These are phyloP conservation scores for Anacardium occidentale DNA, from an alignment of 345 rosid genomes.

Conservation along the genomic window DNA sequence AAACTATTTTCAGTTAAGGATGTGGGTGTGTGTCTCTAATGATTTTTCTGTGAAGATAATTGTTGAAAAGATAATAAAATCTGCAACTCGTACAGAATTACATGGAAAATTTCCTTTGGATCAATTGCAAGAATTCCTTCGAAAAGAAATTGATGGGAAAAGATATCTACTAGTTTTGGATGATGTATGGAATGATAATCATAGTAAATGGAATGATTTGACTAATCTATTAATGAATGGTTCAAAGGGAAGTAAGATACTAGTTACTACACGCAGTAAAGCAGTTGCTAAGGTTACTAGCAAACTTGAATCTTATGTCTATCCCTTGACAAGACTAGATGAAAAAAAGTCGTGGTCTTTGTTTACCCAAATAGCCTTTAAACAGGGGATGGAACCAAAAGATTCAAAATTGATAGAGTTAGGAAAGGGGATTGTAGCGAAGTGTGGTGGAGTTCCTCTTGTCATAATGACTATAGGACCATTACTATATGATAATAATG, in stretches of 20 bases:
- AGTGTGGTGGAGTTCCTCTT: slow-evolving; percentile 24
- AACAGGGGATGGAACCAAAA: neutral
- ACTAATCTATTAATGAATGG: neutral
- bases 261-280: neutral
- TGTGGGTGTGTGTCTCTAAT: too few species aligned
- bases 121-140: too few species aligned
- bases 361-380: neutral
- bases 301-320: neutral
- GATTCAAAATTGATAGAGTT: neutral
- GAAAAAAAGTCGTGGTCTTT: neutral
- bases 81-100: too few species aligned
- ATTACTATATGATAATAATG: too few species aligned
- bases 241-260: neutral
- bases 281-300: neutral
- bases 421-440: slow-evolving; percentile 20
- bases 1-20: too few species aligned
- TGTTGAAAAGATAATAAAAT: too few species aligned
- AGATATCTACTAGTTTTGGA: neutral
- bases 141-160: too few species aligned
- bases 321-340: neutral
- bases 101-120: too few species aligned
- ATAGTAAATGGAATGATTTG: neutral
- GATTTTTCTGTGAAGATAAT: too few species aligned
- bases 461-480: slow-evolving; percentile 20
- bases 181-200: slow-evolving; percentile 4